Conservation (phyloP, 768 basidiomycete species). For the Agrocybe pediades region DNA sequence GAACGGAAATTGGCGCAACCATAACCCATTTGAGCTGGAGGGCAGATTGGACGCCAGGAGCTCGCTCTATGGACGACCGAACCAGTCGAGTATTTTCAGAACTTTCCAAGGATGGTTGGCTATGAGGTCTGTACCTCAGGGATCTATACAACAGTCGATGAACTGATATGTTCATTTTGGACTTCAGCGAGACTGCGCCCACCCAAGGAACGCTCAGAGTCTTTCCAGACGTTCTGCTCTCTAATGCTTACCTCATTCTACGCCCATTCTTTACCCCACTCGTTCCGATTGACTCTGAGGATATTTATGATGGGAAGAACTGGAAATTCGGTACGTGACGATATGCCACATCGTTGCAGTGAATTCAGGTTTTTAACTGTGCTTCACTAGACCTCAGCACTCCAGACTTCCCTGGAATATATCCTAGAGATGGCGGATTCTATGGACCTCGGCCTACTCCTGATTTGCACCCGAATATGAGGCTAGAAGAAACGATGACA, state of each 20-base stretch:
- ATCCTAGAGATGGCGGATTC: slow-evolving; percentile 37
- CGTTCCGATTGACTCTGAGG: slow-evolving; percentile 38
- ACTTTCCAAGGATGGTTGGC: slow-evolving; percentile 83
- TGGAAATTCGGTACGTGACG: slow-evolving; percentile 49
- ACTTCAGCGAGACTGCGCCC: slow-evolving; percentile 60
- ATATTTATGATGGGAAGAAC: slow-evolving; percentile 49
- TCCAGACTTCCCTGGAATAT: slow-evolving; percentile 56
- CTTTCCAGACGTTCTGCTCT: slow-evolving; percentile 65
- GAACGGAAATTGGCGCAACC: slow-evolving; percentile 58
- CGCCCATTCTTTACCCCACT: slow-evolving; percentile 73
- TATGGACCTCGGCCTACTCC: slow-evolving; percentile 52
- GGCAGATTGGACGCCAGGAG: slow-evolving; percentile 60
- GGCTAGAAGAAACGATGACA: slow-evolving; percentile 65
- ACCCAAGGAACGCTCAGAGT: slow-evolving; percentile 70
- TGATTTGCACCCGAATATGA: slow-evolving; percentile 66
- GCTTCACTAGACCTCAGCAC: slow-evolving; percentile 40
- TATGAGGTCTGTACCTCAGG: slow-evolving; percentile 58
- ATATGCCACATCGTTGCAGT: neutral
- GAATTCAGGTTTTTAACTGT: neutral
- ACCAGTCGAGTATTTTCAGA: slow-evolving; percentile 54
- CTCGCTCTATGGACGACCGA: slow-evolving; percentile 62
- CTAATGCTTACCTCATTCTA: slow-evolving; percentile 73
- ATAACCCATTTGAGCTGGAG: slow-evolving; percentile 68
- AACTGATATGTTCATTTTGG: too few species aligned
- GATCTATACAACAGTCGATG: too few species aligned